Base-by-base conservation (phyloP, 345 rosid genomes). In the Ceriops decandra region DNA sequence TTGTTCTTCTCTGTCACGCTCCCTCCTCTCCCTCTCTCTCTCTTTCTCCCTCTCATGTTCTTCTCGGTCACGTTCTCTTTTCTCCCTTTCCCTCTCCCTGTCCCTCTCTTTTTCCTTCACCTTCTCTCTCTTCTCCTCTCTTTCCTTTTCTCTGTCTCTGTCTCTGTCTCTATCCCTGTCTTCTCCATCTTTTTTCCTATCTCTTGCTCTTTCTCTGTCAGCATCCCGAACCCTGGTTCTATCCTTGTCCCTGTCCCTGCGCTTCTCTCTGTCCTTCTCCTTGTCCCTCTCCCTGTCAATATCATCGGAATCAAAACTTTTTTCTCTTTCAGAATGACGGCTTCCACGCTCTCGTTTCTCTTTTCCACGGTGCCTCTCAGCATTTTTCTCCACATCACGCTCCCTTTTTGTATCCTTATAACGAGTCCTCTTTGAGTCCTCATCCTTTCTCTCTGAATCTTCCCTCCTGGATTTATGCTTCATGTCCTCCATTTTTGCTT, bases 341-440 rank as follows among this genome's bases (percentile, higher is more conserved):
- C 82, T 82, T 62, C 74, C 79, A 2, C 77, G 73, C 11, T 74
- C 79, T 52, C 71, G 74, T 77, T 82, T 84, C 68, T 84, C 87
- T 30, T 74, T 72, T 52, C 78, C 88, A 66, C 85, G 76, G 32
- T 76, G 85, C 69, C 85, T 80, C 77, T 83, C 87, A 35, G 74
- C 78, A 62, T 72, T 74, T 27, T 76, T 82, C 57, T 84, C 91
- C 82, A 81, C 84, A 33, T 84, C 89, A 42, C 77, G 74, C 65
- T 84, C 90, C 69, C 74, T 77, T 57, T 83, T 85, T 53, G 76
- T 73, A 66, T 78, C 86, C 21, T 79, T 78, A 58, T 81, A 83
- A 28, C 84, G 84, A 61, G 68, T 87, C 74, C 79, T 80, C 75
- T 87, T 88, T 19, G 79, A 79, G 75, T 82, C 93, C 22, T 66